Evolutionary conservation across 2,329 filamentous ascomycete genomes (phyloP).

Genomic region (Xylaria hypoxylon): DNA sequence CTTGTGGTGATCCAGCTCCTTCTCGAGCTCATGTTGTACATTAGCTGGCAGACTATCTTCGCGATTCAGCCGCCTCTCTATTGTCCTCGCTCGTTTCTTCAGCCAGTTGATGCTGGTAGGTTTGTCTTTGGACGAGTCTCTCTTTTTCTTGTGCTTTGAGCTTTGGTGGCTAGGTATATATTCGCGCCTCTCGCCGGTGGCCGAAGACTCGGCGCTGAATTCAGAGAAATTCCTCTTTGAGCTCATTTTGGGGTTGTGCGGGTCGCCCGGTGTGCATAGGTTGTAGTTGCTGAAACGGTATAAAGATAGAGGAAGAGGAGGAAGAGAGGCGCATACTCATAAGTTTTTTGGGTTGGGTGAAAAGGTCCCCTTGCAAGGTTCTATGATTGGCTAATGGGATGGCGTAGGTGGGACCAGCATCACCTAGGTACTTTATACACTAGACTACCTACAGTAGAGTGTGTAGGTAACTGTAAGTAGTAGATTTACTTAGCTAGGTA

Average conservation of each 20-base stretch:
- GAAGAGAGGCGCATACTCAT: neutral
- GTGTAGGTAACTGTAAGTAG: too few species aligned
- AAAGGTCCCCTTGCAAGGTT: neutral
- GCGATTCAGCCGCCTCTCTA: conserved; percentile 73
- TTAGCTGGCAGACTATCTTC: conserved; percentile 74
- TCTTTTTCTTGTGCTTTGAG: conserved; percentile 52
- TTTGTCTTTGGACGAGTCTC: conserved; percentile 57
- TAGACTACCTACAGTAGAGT: too few species aligned
- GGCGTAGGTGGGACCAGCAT: conserved; percentile 6
- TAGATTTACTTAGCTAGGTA: too few species aligned
- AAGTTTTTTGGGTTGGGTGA: conserved; percentile 28
- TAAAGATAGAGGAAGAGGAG: neutral
- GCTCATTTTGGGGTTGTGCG: conserved; percentile 36
- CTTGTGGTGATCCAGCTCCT: conserved; percentile 75
- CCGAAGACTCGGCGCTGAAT: conserved; percentile 39
- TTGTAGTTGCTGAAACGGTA: neutral
- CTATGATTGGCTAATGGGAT: conserved; percentile 25
- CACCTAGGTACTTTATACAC: neutral
- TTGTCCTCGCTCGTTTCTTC: conserved; percentile 77
- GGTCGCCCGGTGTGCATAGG: conserved; percentile 1
- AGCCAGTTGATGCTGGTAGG: conserved; percentile 68
- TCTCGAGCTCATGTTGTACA: conserved; percentile 75
- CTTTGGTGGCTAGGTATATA: conserved; percentile 32
- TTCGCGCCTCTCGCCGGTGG: conserved; percentile 34
- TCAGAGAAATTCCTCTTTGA: conserved; percentile 51